Evolutionary conservation across 2,329 filamentous ascomycete genomes (phyloP).

Genomic region (Chaetomiaceae sp.): DNA sequence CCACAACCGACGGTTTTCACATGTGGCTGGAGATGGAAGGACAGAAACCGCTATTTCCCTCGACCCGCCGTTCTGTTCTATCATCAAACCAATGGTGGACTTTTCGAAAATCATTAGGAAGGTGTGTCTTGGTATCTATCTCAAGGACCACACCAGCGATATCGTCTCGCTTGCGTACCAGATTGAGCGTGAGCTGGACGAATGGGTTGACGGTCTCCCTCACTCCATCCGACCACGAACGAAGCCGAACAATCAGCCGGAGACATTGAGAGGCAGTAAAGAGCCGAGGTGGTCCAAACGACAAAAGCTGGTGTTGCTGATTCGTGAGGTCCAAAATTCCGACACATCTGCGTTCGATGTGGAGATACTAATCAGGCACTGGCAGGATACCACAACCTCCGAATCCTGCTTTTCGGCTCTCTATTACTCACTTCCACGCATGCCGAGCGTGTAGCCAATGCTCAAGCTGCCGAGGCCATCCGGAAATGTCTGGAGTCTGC

Average conservation of each 20-base stretch:
- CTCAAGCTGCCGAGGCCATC: neutral
- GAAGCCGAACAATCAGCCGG: neutral
- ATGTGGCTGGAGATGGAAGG: neutral
- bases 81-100: neutral
- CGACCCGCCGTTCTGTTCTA: neutral
- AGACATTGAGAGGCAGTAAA: neutral
- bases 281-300: neutral
- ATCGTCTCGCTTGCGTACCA: neutral
- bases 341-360: too few relatives aligned
- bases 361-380: too few relatives aligned
- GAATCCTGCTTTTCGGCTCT: neutral
- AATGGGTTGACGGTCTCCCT: neutral
- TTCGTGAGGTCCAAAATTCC: neutral
- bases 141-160: neutral
- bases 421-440: neutral
- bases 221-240: neutral
- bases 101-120: neutral
- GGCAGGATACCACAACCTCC: neutral
- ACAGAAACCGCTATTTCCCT: too few relatives aligned
- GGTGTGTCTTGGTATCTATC: neutral
- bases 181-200: neutral
- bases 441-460: neutral
- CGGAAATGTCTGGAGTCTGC: neutral
- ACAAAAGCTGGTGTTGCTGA: slow-evolving; percentile 1
- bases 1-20: neutral